Base-by-base conservation (phyloP, 352 stramenopile genomes). In the Pythium guiyangense region DNA sequence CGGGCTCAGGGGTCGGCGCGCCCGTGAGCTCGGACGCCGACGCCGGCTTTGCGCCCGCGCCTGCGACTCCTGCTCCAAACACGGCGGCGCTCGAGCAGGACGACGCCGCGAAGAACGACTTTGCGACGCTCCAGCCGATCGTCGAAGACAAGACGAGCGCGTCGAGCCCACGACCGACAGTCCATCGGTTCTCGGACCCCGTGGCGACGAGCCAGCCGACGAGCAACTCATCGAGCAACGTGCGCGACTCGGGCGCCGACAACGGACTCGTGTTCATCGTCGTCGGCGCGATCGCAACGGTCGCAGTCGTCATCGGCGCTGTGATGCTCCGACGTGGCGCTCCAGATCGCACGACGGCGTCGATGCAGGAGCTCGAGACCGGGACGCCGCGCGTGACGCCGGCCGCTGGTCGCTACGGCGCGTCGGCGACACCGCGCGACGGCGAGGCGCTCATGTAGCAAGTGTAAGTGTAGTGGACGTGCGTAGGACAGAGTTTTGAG, bases 321-420 rank as follows among this genome's bases (percentile, higher is more conserved):
- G 42, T 59, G 49, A 63, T 67, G 14, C 27, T 67, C 18, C 49
- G 49, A 17, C 27, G 49, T 22, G 53, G 47, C 12, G 25, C 15
- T 11, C 42, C 57, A 18, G 29, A 48, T 18, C 57, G 57, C 49
- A 49, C 57, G 20, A 63, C 9, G 6, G 26, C 42, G 26, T 52
- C 51, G 20, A 29, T 57, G 14, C 49, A 48, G 25, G 57, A 57
- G n/a, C 27, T 57, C 42, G 67, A 77, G 56, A 54, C 59, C 0
- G 64, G 54, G 18, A 82, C 70, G 6, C 69, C 71, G 44, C 51
- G 60, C n/a, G 56, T 58, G 31, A 49, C 67, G 37, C 48, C 20
- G 12, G 43, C n/a, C 31, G 44, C 22, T 12, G 31, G 45, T 20
- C 9, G 26, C 26, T 60, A 65, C 31, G 29, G 29, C 18, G 54